phyloP scores from a whole-genome alignment of 2,329 filamentous ascomycete genomes.

The Exophiala alcalophila region DNA sequence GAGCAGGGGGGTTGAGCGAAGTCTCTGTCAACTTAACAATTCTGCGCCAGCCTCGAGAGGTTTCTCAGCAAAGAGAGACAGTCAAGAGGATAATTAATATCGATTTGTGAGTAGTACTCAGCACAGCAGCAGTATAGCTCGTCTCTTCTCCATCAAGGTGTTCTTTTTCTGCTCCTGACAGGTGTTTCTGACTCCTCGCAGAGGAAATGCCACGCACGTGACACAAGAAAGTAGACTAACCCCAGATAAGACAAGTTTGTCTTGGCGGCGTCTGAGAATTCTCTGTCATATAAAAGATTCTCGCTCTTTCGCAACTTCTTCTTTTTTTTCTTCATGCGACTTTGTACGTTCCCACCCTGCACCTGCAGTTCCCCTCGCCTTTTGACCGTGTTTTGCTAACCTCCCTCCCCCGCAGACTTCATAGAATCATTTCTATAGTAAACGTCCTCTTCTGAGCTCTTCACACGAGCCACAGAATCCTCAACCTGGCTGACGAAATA shows the following conservation, averaged over 20 bases:
- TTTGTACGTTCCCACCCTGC: slow-evolving; percentile 40
- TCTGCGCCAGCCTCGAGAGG: no score
- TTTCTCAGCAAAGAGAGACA: no score
- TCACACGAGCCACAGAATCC: slow-evolving; percentile 87
- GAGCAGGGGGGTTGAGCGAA: no score
- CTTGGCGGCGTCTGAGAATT: slow-evolving; percentile 4
- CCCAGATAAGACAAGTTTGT: neutral
- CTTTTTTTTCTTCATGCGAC: slow-evolving; percentile 41
- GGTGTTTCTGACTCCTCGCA: no score
- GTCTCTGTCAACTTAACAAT: no score
- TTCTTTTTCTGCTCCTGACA: no score
- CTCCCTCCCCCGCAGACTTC: slow-evolving; percentile 38
- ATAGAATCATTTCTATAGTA: slow-evolving; percentile 99
- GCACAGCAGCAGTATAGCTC: no score
- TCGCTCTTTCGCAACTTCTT: slow-evolving; percentile 24
- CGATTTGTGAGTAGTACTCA: no score
- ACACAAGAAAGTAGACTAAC: no score
- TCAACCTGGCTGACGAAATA: slow-evolving; percentile 90
- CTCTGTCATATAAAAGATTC: neutral
- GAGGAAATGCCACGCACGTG: no score
- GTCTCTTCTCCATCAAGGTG: no score
- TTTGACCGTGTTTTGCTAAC: slow-evolving; percentile 11
- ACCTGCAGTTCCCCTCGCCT: slow-evolving; percentile 27
- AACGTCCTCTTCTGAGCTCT: slow-evolving; percentile 88
- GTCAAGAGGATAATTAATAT: no score